Conservation (phyloP, 768 basidiomycete species). For the Gelatoporia subvermispora region DNA sequence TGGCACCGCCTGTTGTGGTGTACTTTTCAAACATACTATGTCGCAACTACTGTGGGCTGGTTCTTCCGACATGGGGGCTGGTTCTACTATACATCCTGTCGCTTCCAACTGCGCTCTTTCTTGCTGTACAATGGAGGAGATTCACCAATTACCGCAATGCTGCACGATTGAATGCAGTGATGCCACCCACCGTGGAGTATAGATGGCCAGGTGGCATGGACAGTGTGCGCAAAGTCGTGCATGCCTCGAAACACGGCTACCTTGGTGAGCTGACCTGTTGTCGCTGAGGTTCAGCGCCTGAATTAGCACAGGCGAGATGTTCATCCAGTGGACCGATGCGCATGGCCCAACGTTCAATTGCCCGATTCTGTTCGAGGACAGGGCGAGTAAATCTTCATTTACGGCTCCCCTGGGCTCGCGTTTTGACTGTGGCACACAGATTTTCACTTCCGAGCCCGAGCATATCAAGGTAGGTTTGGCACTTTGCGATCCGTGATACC, state of each 20-base stretch:
- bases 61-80: slow-evolving; percentile 7
- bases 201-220: slow-evolving; percentile 15
- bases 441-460: slow-evolving; percentile 19
- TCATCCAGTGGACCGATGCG: slow-evolving; percentile 1
- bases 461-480: no score
- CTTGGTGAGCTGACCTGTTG: slow-evolving; percentile 1
- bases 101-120: slow-evolving; percentile 13
- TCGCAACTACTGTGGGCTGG: slow-evolving; percentile 1
- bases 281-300: neutral
- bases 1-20: slow-evolving; percentile 10
- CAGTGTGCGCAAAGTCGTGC: slow-evolving; percentile 2
- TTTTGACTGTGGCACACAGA: slow-evolving; percentile 17
- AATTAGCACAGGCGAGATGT: neutral
- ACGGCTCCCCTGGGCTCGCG: neutral
- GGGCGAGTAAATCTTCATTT: slow-evolving; percentile 20
- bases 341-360: slow-evolving; percentile 18
- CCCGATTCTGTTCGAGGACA: slow-evolving; percentile 33
- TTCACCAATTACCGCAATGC: slow-evolving; percentile 7
- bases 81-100: slow-evolving; percentile 11
- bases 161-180: slow-evolving; percentile 7
- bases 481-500: no score
- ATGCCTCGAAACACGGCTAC: neutral
- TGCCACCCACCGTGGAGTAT: slow-evolving; percentile 8
- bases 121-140: slow-evolving; percentile 7
- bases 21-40: slow-evolving; percentile 7